These are phyloP conservation scores for Setaria viridis DNA, from an alignment of 202 grass and related monocot genomes.

Conservation along the genomic window DNA sequence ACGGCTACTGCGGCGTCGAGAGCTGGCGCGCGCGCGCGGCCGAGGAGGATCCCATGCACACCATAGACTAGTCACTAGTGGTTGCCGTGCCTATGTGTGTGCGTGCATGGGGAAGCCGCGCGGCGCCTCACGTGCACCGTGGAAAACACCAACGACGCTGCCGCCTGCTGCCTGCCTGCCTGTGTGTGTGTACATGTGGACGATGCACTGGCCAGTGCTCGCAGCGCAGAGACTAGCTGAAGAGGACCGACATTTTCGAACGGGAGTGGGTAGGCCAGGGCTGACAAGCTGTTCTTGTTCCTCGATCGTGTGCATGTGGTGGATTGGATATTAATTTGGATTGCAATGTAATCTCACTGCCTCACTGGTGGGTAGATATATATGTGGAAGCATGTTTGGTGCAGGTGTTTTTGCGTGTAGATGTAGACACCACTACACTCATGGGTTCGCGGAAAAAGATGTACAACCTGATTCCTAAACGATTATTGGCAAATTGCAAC, in stretches of 20 bases:
- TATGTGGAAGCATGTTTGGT: constrained; percentile 9
- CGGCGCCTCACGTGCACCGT: constrained; percentile 61
- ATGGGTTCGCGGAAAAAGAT: neutral
- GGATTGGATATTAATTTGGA: neutral
- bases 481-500: neutral
- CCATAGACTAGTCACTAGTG: neutral
- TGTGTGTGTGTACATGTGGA: constrained; percentile 1
- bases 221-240: neutral
- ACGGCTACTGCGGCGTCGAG: too few species aligned
- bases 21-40: neutral
- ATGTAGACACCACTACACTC: neutral
- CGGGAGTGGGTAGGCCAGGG: neutral
- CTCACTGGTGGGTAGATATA: neutral
- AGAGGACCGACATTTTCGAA: constrained; percentile 42
- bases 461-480: neutral
- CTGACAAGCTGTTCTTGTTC: neutral
- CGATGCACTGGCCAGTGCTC: too few species aligned
- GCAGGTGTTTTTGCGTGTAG: constrained; percentile 35
- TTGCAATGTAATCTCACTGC: neutral
- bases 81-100: neutral
- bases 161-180: neutral
- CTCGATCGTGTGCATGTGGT: neutral
- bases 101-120: constrained; percentile 46
- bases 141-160: constrained; percentile 49
- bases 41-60: constrained; percentile 51